Evolutionary conservation across 345 rosid genomes (phyloP).

Genomic region (Rhodamnia rubescens): DNA sequence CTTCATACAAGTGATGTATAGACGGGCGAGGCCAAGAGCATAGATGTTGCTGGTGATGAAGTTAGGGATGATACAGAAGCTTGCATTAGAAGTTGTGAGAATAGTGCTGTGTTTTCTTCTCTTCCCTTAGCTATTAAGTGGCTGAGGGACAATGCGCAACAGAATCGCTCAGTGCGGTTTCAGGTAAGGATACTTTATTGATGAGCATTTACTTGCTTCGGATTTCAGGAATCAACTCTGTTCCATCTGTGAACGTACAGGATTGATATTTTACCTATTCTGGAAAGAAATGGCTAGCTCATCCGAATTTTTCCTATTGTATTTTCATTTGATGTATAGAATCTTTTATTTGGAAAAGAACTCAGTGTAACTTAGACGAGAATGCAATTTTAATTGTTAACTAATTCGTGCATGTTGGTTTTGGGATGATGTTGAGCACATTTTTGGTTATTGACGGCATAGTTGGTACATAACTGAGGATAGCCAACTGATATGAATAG

Average conservation of each 20-base stretch:
- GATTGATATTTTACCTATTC: neutral
- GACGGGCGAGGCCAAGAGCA: slow-evolving; percentile 35
- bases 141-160: slow-evolving; percentile 63
- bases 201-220: neutral
- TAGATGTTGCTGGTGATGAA: slow-evolving; percentile 35
- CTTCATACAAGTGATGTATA: slow-evolving; percentile 2
- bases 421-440: neutral
- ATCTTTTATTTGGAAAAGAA: neutral
- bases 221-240: neutral
- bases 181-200: slow-evolving; percentile 41
- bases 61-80: slow-evolving; percentile 28
- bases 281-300: neutral
- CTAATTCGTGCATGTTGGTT: neutral
- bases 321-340: neutral
- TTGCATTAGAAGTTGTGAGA: slow-evolving; percentile 32
- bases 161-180: slow-evolving; percentile 41
- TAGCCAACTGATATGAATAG: neutral
- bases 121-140: slow-evolving; percentile 82
- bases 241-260: neutral
- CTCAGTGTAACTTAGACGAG: neutral
- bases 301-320: neutral
- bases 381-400: neutral
- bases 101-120: slow-evolving; percentile 71
- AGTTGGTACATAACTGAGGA: neutral
- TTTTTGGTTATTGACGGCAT: neutral